Evolutionary conservation across 805 yeast genomes (phyloP), one percentile per base, ranked within the genome.

Genomic region (Wickerhamiella sergipiensis): DNA sequence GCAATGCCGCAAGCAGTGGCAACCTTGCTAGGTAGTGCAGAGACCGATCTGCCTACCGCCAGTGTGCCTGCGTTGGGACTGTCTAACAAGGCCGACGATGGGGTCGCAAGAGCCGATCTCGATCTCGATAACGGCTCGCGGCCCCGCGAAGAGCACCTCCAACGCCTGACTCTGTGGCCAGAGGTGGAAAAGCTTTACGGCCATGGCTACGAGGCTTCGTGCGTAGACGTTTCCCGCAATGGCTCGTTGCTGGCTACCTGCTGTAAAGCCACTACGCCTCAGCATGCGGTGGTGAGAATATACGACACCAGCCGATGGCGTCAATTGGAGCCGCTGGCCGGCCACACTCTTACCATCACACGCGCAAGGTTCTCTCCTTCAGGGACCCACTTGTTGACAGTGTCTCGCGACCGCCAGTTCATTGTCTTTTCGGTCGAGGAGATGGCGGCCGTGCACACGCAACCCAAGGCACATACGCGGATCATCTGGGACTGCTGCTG

Each of bases 401-500:
- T 88, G 18, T 81, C 95, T 31, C 81, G 98, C 63, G 99, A 92
- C 70, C 77, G 99, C 58, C 82, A 79, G 61, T 80, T 83, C 68
- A 79, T 87, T 23, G 61, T 90, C 31, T 90, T 95, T 90, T 69
- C 70, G 21, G 21, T 56, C 0, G 51, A 55, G 68, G 77, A 52
- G 53, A 55, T 26, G 51, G 45, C 10, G 43, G 51, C 44, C 36
- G 44, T 13, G 47, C 60, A 18, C 62, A 57, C 67, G 18, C 73
- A 76, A 50, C 77, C 77, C 36, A 86, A 83, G 63, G 96, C 96
- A 0, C 99, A 94, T 62, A 66, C 83, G 1, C 78, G 97, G 66
- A 90, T 92, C 59, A 78, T 92, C 43, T 94, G 98, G 98, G 97
- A 92, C 68, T 81, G 90, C 63, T 77, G 84, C 39, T 92, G 97